Base-by-base conservation (phyloP, 371 early-diverging fungal genomes). In the Mortierella sp. region DNA sequence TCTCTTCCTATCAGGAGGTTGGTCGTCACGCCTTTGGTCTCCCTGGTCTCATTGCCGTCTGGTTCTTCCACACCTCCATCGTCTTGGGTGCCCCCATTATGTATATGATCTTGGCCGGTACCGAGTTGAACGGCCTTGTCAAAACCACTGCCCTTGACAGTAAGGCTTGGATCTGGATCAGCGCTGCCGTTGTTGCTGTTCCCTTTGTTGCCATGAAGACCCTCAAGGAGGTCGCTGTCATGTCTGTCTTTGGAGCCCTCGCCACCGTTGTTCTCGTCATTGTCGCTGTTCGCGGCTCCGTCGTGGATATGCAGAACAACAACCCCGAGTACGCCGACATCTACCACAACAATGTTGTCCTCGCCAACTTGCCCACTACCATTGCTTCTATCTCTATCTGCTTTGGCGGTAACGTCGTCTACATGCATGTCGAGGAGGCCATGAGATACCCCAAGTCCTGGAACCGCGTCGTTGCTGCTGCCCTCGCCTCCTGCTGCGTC, bases 381-480 rank as follows among this genome's bases (percentile, higher is more conserved):
- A 84, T 92, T 10, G 89, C 90, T 55, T 92, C 93, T 6, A 94
- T 95, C 71, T 95, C 94, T 72, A 95, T 95, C 86, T 92, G 93
- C 82, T 96, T 94, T 76, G 96, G 96, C 76, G 96, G 96, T 63
- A 96, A 96, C 82, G 92, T 94, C 31, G 92, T 96, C 70, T 96
- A 94, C 77, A 82, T 89, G 75, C 89, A 88, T 68, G 88, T 89
- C 70, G 90, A 89, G 72, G 85, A 80, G 48, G 85, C 84, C 52
- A 89, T 89, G 90, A 77, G 81, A 48, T 89, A 92, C 44, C 98
- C 96, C 54, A 89, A 90, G 75, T 83, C 92, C 52, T 98, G 96
- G 93, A 90, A 91, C 82, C 91, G 88, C 78, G 96, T 96, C 8
- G 91, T 95, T 50, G 89, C 92, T 16, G 89, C 90, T 34, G 95